A percentile compares a stretch with the other conserved stretches of the same genome.
These are phyloP conservation scores for Gonapodya prolifera DNA, from an alignment of 192 early-diverging fungal species.

Conservation along the genomic window DNA sequence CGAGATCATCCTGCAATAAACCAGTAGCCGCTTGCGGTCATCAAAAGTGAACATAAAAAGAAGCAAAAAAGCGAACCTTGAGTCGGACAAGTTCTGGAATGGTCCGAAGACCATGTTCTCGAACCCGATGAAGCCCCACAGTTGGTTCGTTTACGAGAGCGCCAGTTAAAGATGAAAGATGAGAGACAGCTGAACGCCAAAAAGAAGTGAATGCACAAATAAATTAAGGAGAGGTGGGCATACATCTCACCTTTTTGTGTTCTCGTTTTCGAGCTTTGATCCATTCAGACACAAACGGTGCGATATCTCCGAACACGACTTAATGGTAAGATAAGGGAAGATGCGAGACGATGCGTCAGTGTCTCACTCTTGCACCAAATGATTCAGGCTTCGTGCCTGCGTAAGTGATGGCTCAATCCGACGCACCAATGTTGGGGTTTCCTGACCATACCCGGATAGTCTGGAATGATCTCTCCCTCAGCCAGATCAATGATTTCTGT, in stretches of 20 bases:
- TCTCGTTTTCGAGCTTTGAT: not conserved
- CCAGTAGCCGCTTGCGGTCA: not conserved
- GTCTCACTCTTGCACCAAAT: no score
- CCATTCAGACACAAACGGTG: no score
- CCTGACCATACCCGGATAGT: not conserved
- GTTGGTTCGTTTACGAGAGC: not conserved
- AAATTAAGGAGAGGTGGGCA: no score
- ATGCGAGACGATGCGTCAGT: no score
- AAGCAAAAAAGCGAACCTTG: not conserved
- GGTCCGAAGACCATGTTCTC: not conserved
- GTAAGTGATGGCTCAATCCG: not conserved
- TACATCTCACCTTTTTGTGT: not conserved
- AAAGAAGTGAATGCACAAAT: no score
- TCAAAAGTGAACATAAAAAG: not conserved
- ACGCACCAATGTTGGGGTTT: not conserved
- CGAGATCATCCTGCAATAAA: not conserved
- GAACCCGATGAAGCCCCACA: not conserved
- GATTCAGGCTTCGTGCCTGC: not conserved
- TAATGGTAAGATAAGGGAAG: no score
- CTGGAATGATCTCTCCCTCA: slow-evolving; percentile 34
- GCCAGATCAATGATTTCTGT: slow-evolving; percentile 31
- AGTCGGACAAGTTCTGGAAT: not conserved
- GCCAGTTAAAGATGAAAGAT: not conserved
- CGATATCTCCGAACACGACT: no score
- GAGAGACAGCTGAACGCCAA: not conserved